phyloP scores from a whole-genome alignment of 139 green algal genomes.

The Nannochloris sp. region DNA sequence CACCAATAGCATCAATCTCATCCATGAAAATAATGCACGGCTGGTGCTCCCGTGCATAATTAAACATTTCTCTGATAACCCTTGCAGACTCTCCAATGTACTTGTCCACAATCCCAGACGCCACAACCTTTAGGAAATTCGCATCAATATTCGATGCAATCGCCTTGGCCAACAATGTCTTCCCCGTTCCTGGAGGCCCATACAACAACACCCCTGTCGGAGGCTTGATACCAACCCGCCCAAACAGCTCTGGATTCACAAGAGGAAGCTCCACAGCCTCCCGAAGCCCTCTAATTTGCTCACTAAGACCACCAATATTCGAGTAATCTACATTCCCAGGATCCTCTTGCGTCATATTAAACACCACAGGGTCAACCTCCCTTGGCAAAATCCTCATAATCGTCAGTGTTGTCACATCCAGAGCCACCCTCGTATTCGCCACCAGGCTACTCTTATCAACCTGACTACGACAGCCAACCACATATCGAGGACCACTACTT shows the following conservation, averaged over 20 bases:
- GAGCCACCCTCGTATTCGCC: constrained; percentile 83
- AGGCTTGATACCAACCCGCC: constrained; percentile 95
- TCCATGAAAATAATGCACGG: constrained; percentile 99
- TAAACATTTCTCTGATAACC: constrained; percentile 98
- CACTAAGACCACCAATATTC: constrained; percentile 86
- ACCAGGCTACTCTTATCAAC: constrained; percentile 91
- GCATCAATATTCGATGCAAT: constrained; percentile 92
- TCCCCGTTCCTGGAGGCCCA: constrained; percentile 72
- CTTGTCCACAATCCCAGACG: constrained; percentile 96
- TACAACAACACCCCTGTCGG: constrained; percentile 90
- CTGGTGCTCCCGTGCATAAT: constrained; percentile 89
- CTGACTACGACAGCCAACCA: constrained; percentile 93
- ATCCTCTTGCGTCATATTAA: constrained; percentile 98
- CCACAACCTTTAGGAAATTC: constrained; percentile 98
- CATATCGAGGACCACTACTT: constrained; percentile 93
- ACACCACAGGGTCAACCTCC: constrained; percentile 98
- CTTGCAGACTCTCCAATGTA: constrained; percentile 97
- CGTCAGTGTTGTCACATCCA: constrained; percentile 99
- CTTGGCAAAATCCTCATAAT: constrained; percentile 95
- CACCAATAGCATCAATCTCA: constrained; percentile 98
- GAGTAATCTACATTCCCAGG: constrained; percentile 96
- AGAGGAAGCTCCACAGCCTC: constrained; percentile 97
- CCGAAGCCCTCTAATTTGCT: constrained; percentile 84
- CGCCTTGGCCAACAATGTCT: constrained; percentile 93
- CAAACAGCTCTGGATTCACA: constrained; percentile 99